Conservation (phyloP, 2,329 filamentous ascomycete species). For the Furcasterigmium furcatum region DNA sequence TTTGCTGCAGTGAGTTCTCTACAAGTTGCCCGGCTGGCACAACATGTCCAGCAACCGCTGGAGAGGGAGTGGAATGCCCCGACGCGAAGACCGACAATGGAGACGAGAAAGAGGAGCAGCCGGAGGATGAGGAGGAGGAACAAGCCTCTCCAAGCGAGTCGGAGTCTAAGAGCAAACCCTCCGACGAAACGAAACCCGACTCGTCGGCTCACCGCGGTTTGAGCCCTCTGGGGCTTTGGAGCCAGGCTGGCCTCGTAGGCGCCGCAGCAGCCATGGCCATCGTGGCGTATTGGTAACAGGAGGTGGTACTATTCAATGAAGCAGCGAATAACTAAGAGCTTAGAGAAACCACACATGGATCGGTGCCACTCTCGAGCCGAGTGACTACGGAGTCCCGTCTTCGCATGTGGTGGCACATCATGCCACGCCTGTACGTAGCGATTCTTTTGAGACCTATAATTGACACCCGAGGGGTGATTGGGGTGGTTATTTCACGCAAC, state of each 20-base stretch:
- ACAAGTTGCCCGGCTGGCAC: not conserved
- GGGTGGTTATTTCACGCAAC: too few relatives aligned
- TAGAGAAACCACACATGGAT: too few relatives aligned
- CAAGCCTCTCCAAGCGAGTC: not conserved
- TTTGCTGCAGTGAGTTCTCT: not conserved
- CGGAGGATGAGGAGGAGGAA: not conserved
- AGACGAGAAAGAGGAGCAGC: not conserved
- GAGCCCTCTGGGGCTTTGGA: not conserved
- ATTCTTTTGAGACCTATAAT: too few relatives aligned
- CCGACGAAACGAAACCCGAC: not conserved
- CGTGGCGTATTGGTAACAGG: not conserved
- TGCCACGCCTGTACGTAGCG: too few relatives aligned
- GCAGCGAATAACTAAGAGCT: too few relatives aligned
- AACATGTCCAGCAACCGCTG: not conserved
- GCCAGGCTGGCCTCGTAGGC: not conserved
- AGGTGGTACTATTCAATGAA: too few relatives aligned
- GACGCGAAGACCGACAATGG: not conserved
- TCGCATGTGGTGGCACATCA: too few relatives aligned
- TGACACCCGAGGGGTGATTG: too few relatives aligned
- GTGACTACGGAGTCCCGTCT: too few relatives aligned
- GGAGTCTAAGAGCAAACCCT: not conserved
- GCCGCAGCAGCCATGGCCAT: not conserved
- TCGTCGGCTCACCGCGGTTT: not conserved
- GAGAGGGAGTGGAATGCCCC: not conserved
- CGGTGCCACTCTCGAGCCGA: too few relatives aligned